These are phyloP conservation scores for Toxoplasma gondii DNA, from an alignment of 169 alveolate genomes.

Conservation along the genomic window DNA sequence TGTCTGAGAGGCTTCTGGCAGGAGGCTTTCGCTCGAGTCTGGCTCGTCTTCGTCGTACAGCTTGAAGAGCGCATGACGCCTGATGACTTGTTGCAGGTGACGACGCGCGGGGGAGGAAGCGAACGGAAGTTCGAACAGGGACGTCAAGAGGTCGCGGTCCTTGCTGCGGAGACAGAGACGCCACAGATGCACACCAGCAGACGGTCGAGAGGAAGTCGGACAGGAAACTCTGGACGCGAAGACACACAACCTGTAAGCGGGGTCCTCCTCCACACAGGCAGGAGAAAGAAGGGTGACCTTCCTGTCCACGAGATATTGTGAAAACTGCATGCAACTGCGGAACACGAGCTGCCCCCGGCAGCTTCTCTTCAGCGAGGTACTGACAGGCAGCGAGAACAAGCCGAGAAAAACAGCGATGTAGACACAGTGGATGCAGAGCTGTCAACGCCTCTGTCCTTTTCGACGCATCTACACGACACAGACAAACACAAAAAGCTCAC, in stretches of 20 bases:
- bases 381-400: too few relatives aligned
- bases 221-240: background rate
- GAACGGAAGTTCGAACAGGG: constrained; percentile 9
- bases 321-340: too few relatives aligned
- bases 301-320: too few relatives aligned
- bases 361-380: too few relatives aligned
- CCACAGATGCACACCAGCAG: background rate
- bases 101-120: constrained; percentile 3
- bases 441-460: too few relatives aligned
- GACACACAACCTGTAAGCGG: background rate
- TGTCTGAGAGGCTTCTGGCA: background rate
- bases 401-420: too few relatives aligned
- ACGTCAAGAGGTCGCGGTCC: background rate
- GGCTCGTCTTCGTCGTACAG: background rate
- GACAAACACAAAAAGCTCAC: too few relatives aligned
- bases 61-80: constrained; percentile 13
- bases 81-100: background rate
- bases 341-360: too few relatives aligned
- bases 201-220: background rate
- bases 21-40: background rate
- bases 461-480: too few relatives aligned
- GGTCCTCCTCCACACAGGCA: background rate
- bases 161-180: background rate
- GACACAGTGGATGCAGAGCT: too few relatives aligned
- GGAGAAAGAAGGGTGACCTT: background rate